A percentile compares a stretch with the other conserved stretches of the same genome.
Evolutionary conservation across 2,329 filamentous ascomycete species (phyloP).

Genomic region (Ceratocystis colombiana): DNA sequence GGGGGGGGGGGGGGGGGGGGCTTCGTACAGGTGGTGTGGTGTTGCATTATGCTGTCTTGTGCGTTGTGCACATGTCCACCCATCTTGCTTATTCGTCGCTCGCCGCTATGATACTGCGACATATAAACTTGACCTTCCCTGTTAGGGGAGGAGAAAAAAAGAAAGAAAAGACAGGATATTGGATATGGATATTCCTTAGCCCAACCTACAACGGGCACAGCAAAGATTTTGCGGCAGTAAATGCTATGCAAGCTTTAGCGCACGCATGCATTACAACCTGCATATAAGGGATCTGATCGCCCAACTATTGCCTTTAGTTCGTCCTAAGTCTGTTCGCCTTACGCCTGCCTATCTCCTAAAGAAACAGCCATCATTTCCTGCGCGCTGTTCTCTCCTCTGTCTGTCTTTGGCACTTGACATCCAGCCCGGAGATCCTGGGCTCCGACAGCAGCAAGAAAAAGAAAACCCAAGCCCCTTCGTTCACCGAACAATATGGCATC

Average conservation of each 20-base stretch:
- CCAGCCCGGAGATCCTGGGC: background rate
- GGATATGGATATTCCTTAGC: background rate
- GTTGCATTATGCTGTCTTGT: background rate
- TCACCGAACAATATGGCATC: background rate
- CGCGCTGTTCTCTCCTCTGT: too few species aligned
- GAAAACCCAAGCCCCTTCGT: background rate
- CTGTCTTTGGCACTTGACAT: background rate
- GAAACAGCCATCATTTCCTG: background rate
- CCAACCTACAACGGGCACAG: background rate
- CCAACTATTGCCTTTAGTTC: constrained; percentile 13
- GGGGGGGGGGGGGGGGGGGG: background rate
- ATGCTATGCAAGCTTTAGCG: constrained; percentile 9
- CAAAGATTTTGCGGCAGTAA: background rate
- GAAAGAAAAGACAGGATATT: background rate
- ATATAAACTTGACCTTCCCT: background rate
- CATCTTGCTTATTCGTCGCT: background rate
- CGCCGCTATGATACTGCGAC: background rate
- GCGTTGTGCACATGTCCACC: background rate
- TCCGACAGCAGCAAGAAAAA: too few species aligned
- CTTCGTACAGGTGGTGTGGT: background rate
- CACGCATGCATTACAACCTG: background rate
- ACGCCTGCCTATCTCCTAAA: background rate
- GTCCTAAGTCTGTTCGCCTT: background rate
- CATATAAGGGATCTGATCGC: constrained; percentile 11
- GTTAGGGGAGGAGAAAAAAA: background rate